phyloP scores from a whole-genome alignment of 768 basidiomycete genomes.

The Hypholoma sublateritium region DNA sequence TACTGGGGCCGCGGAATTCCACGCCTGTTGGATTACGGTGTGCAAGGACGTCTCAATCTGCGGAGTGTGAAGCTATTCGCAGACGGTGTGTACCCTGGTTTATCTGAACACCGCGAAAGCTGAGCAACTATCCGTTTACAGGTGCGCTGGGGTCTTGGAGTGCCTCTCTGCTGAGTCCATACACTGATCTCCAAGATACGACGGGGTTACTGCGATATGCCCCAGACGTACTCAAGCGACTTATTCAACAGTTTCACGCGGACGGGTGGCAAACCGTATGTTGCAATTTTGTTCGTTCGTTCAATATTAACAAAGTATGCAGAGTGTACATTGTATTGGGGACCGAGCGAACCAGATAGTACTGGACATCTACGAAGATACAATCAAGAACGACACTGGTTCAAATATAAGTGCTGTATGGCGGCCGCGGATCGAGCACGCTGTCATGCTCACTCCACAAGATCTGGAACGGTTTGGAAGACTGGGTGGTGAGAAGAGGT shows the following conservation, averaged over 20 bases:
- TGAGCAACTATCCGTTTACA: conserved; percentile 25
- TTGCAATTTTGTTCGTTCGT: neutral
- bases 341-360: conserved; percentile 85
- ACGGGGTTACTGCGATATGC: conserved; percentile 66
- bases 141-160: conserved; percentile 93
- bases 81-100: conserved; percentile 52
- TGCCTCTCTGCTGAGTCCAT: conserved; percentile 86
- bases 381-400: conserved; percentile 36
- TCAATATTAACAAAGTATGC: neutral
- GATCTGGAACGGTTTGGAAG: conserved; percentile 71
- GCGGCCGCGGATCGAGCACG: conserved; percentile 88
- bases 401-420: conserved; percentile 38
- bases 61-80: conserved; percentile 74
- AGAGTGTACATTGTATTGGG: conserved; percentile 90
- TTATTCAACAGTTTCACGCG: conserved; percentile 63
- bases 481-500: conserved; percentile 60
- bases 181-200: conserved; percentile 73
- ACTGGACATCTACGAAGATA: conserved; percentile 78
- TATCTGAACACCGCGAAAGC: neutral
- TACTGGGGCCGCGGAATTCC: conserved; percentile 70
- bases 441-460: conserved; percentile 75
- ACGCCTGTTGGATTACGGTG: conserved; percentile 60
- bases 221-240: conserved; percentile 48
- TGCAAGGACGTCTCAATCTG: conserved; percentile 49
- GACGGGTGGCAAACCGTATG: conserved; percentile 86